A percentile compares a stretch with the other conserved stretches of the same genome.
These are phyloP conservation scores for Sanghuangporus weigelae DNA, from an alignment of 1,284 basidiomycete species.

Conservation along the genomic window DNA sequence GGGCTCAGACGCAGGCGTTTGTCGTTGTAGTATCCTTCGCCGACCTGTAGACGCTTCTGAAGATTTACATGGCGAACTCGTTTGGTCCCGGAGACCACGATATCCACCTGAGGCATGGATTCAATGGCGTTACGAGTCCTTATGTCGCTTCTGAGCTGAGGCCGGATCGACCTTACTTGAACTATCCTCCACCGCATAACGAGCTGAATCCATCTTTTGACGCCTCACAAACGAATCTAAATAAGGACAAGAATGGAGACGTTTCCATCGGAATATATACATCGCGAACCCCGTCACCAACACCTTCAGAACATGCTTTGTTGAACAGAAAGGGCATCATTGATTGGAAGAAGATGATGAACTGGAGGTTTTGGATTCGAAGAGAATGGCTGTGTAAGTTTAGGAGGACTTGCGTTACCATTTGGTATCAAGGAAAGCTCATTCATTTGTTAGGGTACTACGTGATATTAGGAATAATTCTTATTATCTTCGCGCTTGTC, in stretches of 20 bases:
- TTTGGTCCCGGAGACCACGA: conserved; percentile 7
- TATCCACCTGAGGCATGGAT: not conserved
- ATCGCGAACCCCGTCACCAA: conserved; percentile 37
- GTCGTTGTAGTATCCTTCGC: not conserved
- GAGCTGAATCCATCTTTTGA: conserved; percentile 9
- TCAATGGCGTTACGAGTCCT: not conserved
- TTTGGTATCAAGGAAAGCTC: not conserved
- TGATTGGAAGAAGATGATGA: conserved; percentile 38
- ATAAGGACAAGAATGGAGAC: conserved; percentile 9
- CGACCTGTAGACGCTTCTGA: not conserved
- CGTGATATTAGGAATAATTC: conserved; percentile 26
- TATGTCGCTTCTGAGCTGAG: conserved; percentile 5
- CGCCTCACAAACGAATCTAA: conserved; percentile 5
- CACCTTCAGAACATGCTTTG: conserved; percentile 33
- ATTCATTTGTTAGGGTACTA: conserved; percentile 30
- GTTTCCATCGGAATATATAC: conserved; percentile 26
- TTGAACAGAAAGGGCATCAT: conserved; percentile 34
- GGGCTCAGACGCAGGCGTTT: conserved; percentile 14
- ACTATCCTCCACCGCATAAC: conserved; percentile 14
- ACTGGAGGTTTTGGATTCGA: conserved; percentile 45
- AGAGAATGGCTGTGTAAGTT: conserved; percentile 46
- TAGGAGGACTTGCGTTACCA: not conserved
- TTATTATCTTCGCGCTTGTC: conserved; percentile 44
- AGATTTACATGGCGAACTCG: conserved; percentile 6
- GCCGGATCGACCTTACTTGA: not conserved